A percentile compares a stretch with the other conserved stretches of the same genome.
These are phyloP conservation scores for thale cress (Arabidopsis thaliana) DNA, from an alignment of 345 rosid genomes.

Conservation along the genomic window DNA sequence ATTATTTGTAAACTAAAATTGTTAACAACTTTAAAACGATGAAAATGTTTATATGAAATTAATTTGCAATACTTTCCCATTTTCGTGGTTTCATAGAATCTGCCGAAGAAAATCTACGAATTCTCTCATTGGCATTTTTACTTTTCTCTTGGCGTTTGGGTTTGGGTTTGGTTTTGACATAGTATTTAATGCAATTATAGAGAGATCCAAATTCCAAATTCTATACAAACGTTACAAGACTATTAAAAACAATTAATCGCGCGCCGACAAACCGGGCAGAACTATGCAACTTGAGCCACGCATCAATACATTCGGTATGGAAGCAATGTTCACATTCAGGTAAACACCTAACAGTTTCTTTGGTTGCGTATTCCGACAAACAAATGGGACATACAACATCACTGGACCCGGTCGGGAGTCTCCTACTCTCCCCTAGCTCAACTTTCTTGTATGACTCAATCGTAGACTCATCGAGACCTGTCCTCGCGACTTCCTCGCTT, in stretches of 20 bases:
- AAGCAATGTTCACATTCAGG: slow-evolving; percentile 78
- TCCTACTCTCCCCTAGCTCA: slow-evolving; percentile 68
- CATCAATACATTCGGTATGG: slow-evolving; percentile 75
- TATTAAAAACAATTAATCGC: neutral
- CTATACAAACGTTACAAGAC: slow-evolving; percentile 1
- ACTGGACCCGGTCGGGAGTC: slow-evolving; percentile 61
- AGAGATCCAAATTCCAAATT: neutral
- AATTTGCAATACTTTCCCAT: too few relatives aligned
- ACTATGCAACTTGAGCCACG: slow-evolving; percentile 66
- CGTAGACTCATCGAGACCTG: slow-evolving; percentile 70
- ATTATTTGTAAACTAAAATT: too few relatives aligned
- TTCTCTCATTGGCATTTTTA: too few relatives aligned
- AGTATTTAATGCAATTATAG: neutral
- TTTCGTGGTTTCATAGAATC: too few relatives aligned
- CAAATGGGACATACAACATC: slow-evolving; percentile 66
- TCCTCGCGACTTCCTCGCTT: slow-evolving; percentile 36
- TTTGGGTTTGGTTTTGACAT: neutral
- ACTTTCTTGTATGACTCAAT: slow-evolving; percentile 72
- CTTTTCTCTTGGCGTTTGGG: neutral
- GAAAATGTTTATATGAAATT: too few relatives aligned
- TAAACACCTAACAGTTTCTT: slow-evolving; percentile 60
- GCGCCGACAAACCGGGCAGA: slow-evolving; percentile 74
- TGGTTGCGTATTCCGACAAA: slow-evolving; percentile 62
- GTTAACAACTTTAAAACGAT: too few relatives aligned
- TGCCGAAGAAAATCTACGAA: too few relatives aligned